These are phyloP conservation scores for Hypholoma sublateritium DNA, from an alignment of 768 basidiomycete genomes.

Conservation along the genomic window DNA sequence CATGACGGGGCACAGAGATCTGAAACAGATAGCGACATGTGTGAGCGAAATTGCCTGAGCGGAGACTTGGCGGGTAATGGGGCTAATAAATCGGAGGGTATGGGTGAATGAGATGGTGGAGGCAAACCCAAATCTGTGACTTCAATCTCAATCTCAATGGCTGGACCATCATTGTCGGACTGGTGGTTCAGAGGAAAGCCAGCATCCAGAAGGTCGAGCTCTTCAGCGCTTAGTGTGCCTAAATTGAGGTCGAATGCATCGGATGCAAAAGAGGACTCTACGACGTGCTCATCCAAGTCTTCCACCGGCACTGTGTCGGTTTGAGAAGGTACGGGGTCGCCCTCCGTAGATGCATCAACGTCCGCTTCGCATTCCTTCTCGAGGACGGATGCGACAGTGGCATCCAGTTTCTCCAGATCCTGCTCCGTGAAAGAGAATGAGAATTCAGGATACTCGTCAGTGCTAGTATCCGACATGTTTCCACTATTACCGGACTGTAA, in stretches of 20 bases:
- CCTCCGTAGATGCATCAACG: slow-evolving; percentile 3
- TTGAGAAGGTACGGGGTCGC: slow-evolving; percentile 8
- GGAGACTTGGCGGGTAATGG: slow-evolving; percentile 27
- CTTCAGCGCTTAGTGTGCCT: slow-evolving; percentile 14
- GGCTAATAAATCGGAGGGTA: not conserved
- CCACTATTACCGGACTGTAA: too few relatives aligned
- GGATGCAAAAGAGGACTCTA: slow-evolving; percentile 14
- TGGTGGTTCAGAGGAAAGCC: not conserved
- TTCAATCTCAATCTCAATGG: slow-evolving; percentile 36
- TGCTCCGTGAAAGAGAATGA: slow-evolving; percentile 57
- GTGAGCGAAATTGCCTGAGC: slow-evolving; percentile 41
- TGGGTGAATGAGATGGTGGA: not conserved
- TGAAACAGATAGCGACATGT: slow-evolving; percentile 55
- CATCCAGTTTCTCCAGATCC: slow-evolving; percentile 54
- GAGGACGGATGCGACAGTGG: slow-evolving; percentile 22
- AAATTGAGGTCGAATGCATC: slow-evolving; percentile 18
- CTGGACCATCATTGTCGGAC: slow-evolving; percentile 22
- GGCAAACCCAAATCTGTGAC: not conserved
- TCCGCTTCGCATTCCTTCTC: not conserved
- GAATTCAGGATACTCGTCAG: slow-evolving; percentile 40
- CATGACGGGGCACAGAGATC: slow-evolving; percentile 63
- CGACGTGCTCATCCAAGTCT: slow-evolving; percentile 2
- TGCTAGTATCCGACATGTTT: slow-evolving; percentile 22
- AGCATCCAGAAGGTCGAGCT: slow-evolving; percentile 14
- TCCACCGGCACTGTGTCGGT: not conserved